phyloP scores from a whole-genome alignment of 2,329 filamentous ascomycete species.

The Fusarium oxysporum region DNA sequence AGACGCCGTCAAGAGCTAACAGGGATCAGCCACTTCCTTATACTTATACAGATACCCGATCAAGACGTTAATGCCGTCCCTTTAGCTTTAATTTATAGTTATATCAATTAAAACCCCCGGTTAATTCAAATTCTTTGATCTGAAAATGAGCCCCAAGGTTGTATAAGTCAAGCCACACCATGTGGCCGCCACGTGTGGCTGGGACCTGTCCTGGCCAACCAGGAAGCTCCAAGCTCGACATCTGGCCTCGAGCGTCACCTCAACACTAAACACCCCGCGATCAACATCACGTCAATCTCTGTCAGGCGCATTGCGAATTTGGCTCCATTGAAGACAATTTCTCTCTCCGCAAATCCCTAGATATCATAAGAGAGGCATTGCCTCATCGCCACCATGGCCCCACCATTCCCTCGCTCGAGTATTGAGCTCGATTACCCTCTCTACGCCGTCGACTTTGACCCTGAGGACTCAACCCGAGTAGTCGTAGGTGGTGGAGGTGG shows the following conservation, averaged over 20 bases:
- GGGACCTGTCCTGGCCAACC: slow-evolving; percentile 29
- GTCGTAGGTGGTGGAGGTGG: slow-evolving; percentile 91
- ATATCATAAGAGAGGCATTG: slow-evolving; percentile 19
- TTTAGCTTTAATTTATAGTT: background rate
- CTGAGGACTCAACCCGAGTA: slow-evolving; percentile 78
- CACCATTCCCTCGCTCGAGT: slow-evolving; percentile 64
- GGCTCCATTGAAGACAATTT: background rate
- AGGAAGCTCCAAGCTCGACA: slow-evolving; percentile 39
- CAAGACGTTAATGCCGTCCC: too few species aligned
- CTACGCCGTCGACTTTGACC: slow-evolving; percentile 90
- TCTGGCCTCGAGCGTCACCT: slow-evolving; percentile 43
- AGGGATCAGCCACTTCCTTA: background rate
- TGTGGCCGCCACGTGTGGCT: slow-evolving; percentile 20
- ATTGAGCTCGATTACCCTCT: slow-evolving; percentile 83
- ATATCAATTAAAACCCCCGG: background rate
- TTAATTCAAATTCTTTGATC: background rate
- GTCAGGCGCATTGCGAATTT: slow-evolving; percentile 8
- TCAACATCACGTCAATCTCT: slow-evolving; percentile 20
- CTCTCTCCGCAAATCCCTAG: background rate
- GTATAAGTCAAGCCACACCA: slow-evolving; percentile 48
- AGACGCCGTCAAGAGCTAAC: background rate
- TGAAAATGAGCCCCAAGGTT: background rate
- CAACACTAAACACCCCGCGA: slow-evolving; percentile 28
- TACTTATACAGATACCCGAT: background rate
- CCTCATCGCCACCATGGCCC: slow-evolving; percentile 49